Conservation (phyloP, 441 rosid species). For the Hura crepitans region DNA sequence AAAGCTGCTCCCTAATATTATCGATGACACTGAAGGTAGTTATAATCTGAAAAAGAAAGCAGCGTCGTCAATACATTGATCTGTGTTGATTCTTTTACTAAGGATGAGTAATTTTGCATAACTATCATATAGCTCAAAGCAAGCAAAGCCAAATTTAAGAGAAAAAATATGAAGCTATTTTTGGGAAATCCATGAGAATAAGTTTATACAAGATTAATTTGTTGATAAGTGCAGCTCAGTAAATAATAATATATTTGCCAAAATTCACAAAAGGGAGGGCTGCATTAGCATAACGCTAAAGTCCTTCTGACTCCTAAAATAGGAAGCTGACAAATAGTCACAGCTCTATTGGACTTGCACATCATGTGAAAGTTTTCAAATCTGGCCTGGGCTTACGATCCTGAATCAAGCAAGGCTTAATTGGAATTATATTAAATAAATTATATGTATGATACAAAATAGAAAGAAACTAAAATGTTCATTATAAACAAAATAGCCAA, state of each 20-base stretch:
- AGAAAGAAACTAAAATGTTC: neutral
- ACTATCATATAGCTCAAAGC: constrained; percentile 42
- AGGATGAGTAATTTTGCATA: too few relatives aligned
- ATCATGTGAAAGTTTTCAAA: neutral
- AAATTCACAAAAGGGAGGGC: neutral
- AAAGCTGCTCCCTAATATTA: constrained; percentile 68
- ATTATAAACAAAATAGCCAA: neutral
- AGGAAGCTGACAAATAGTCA: neutral
- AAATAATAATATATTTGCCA: neutral
- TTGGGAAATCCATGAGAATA: neutral
- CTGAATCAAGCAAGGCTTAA: neutral
- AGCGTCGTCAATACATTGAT: constrained; percentile 11
- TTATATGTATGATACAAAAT: neutral
- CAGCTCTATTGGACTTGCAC: neutral
- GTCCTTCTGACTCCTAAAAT: neutral
- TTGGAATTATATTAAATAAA: neutral
- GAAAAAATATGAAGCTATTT: neutral
- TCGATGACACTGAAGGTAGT: constrained; percentile 88
- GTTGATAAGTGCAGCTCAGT: neutral
- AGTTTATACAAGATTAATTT: neutral
- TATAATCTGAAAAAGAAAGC: constrained; percentile 56
- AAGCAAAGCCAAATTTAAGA: neutral
- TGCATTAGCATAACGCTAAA: neutral
- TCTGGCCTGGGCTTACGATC: neutral
- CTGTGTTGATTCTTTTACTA: neutral